These are phyloP conservation scores for Vitis labrusca DNA, from an alignment of 164 flowering plant genomes.

Conservation along the genomic window DNA sequence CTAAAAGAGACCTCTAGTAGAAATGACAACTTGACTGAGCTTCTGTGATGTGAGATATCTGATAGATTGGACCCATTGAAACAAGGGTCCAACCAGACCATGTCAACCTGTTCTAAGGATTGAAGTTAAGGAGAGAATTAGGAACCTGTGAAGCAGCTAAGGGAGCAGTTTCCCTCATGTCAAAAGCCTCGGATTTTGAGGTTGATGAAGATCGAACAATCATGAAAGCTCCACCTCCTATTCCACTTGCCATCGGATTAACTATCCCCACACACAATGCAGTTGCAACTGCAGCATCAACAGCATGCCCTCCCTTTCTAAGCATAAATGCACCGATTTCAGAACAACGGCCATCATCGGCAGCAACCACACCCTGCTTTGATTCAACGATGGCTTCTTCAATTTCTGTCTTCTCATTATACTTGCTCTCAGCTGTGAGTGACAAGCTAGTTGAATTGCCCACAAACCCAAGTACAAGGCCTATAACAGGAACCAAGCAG, in stretches of 20 bases:
- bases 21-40: not conserved
- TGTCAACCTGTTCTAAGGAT: not conserved
- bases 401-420: slow-evolving; percentile 4
- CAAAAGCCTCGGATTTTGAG: slow-evolving; percentile 51
- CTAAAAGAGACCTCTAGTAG: not conserved
- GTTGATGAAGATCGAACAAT: slow-evolving; percentile 55
- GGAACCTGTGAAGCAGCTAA: slow-evolving; percentile 74
- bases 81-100: not conserved
- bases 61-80: slow-evolving; percentile 4
- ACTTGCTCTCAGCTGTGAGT: slow-evolving; percentile 10
- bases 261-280: slow-evolving; percentile 89
- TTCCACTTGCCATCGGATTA: slow-evolving; percentile 76
- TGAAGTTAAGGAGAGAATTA: not conserved
- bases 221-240: slow-evolving; percentile 96
- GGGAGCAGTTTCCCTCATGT: slow-evolving; percentile 93
- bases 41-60: not conserved
- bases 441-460: slow-evolving; percentile 7
- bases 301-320: slow-evolving; percentile 71
- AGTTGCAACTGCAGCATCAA: slow-evolving; percentile 90
- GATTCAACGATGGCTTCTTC: slow-evolving; percentile 47
- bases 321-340: slow-evolving; percentile 60
- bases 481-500: slow-evolving; percentile 4
- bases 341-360: slow-evolving; percentile 85
- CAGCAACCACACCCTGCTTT: slow-evolving; percentile 73
- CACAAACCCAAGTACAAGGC: slow-evolving; percentile 5